Evolutionary conservation across 768 basidiomycete genomes (phyloP), one percentile per base, ranked within the genome.

Genomic region (Pilatotrama ljubarskyi): DNA sequence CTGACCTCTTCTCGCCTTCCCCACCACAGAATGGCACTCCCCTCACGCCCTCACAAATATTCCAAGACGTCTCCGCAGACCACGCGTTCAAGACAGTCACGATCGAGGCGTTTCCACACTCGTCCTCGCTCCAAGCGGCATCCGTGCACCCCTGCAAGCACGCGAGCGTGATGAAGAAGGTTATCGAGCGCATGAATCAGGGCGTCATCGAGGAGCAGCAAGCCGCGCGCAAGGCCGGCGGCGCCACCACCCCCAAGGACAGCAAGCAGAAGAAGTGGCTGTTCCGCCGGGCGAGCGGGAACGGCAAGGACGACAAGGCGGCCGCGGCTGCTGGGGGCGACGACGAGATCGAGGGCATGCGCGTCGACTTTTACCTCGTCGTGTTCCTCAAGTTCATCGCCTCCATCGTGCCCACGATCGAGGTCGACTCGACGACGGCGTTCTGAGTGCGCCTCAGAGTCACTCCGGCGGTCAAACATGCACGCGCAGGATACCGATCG

Each of bases 321-420:
- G 61, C 66, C 0, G 64, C 73, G 2, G 68, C 61, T 64, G 58
- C 51, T n/a, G 78, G 76, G 3, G 84, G 83, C 1, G 90, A 87
- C 3, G 86, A 93, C 40, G 88, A 89, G 42, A 77, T 85, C 13
- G 93, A 95, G 68, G 95, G 95, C 36, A 88, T 99, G 83, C 82
- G 95, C 35, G 97, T 99, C 42, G 97, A 99, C 74, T 97, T 97
- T 76, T 98, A 98, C 74, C 84, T 97, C 51, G 93, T 97, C 68
- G 95, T 94, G 55, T 98, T 98, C 85, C 85, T 98, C 78, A 99
- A 98, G 82, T 98, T 98, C 77, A 97, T 98, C 71, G 94, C 94
- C 11, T 93, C 91, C 52, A 96, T 97, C 74, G 93, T 97, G 43
- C 95, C 95, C n/a, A 97, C 95, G 49, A 98, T 98, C 72, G 96